Evolutionary conservation across 768 basidiomycete species (phyloP), one percentile per base, ranked within the genome.

Genomic region (Hygrocybe punicea): DNA sequence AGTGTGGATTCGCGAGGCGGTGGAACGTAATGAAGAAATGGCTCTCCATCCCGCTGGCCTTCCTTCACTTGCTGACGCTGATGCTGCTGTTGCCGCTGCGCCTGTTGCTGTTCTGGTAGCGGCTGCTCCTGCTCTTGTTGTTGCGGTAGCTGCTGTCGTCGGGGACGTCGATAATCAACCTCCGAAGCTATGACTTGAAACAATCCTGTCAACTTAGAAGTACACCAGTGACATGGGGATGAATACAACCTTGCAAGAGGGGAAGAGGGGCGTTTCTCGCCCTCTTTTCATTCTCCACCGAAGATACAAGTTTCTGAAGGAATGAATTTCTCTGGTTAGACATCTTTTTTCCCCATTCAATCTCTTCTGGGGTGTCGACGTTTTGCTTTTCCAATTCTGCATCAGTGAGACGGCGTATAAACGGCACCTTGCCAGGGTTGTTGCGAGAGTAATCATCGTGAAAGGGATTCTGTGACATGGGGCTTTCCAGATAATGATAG

Each of bases 261-360:
- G 79, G 76, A 7, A 78, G 74, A 10, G 74, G 63, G 8, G 70
- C 66, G 33, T 67, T 67, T 64, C 75, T 81, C 33, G 67, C 58
- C 67, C 77, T 82, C 67, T 79, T 83, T 34, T 84, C 83, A 25
- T 69, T 70, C 51, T 84, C 81, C 34, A 75, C 65, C 6, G 80
- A 77, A 53, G 81, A 76, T 19, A 91, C 84, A 35, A 91, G 81
- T 58, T 81, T 84, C 58, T 84, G 82, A 48, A 90, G 77, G 64
- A 94, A 93, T 36, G 78, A 64, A 62, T 86, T 86, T 59, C 93
- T 79, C 39, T 84, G 79, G 36, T 76, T 73, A 33, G 87, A 84
- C 92, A 93, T 94, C 63, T 74, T 74, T 59, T 70, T 76, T 17
- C 89, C 93, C 83, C 87, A 93, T 50, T 85, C 82, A 37, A 89